phyloP scores from a whole-genome alignment of 1,284 basidiomycete species.

The Heterobasidion occidentale region DNA sequence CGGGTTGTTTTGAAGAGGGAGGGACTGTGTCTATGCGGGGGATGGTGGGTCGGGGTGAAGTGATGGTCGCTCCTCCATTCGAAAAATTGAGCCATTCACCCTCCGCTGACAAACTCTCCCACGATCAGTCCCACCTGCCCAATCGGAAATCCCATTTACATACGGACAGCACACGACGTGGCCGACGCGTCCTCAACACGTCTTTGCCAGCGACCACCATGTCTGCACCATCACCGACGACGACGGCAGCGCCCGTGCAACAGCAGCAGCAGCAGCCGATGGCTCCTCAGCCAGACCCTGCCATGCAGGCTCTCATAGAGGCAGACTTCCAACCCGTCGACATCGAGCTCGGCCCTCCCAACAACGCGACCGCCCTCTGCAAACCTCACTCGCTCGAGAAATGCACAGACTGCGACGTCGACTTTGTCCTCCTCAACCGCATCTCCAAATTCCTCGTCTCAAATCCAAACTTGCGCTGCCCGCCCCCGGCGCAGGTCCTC shows the following conservation, averaged over 20 bases:
- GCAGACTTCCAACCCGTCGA: constrained; percentile 58
- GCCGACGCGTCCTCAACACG: neutral
- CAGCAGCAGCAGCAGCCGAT: constrained; percentile 31
- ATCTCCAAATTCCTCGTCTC: constrained; percentile 62
- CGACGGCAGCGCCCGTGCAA: constrained; percentile 19
- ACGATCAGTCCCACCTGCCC: too few species aligned
- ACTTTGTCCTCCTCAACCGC: constrained; percentile 66
- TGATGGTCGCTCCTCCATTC: neutral
- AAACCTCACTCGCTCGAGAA: constrained; percentile 56
- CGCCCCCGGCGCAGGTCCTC: constrained; percentile 74
- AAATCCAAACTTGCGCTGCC: constrained; percentile 71
- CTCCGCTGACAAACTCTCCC: too few species aligned
- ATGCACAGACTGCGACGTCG: constrained; percentile 62
- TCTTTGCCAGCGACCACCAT: neutral
- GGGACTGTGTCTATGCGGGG: constrained; percentile 20
- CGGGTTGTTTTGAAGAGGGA: constrained; percentile 14
- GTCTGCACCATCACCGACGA: constrained; percentile 1
- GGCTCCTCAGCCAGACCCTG: constrained; percentile 53
- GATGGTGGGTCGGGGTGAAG: constrained; percentile 18
- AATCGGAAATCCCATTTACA: too few species aligned
- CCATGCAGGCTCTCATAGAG: constrained; percentile 68
- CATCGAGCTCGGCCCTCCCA: constrained; percentile 45
- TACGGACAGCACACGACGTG: too few species aligned
- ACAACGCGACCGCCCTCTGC: constrained; percentile 50
- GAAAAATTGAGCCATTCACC: neutral